Conservation (phyloP, 257 asterid species). For the Nicotiana benthamiana region DNA sequence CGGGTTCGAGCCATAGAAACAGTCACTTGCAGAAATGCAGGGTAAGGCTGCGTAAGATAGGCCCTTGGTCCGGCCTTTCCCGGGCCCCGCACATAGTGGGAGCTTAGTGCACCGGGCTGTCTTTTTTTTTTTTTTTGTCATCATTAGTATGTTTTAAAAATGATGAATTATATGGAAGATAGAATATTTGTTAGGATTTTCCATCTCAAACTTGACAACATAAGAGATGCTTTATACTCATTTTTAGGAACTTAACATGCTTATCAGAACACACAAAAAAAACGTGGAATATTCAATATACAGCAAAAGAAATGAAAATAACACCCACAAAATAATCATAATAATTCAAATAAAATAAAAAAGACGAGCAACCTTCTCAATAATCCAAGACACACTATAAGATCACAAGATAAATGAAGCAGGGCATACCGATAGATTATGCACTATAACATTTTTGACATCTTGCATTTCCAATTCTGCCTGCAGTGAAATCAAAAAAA, state of each 20-base stretch:
- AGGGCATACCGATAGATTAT: slow-evolving; percentile 74
- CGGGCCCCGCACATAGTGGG: too few relatives aligned
- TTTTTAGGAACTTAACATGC: not conserved
- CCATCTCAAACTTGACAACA: not conserved
- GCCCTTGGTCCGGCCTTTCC: too few relatives aligned
- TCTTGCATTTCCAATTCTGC: slow-evolving; percentile 97
- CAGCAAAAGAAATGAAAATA: not conserved
- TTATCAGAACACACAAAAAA: not conserved
- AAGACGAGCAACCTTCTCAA: not conserved
- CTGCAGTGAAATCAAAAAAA: slow-evolving; percentile 32
- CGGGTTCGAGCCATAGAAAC: too few relatives aligned
- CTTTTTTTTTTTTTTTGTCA: not conserved
- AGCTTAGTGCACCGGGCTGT: too few relatives aligned
- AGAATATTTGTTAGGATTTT: not conserved
- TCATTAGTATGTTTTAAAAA: not conserved
- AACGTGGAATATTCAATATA: not conserved
- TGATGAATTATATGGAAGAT: not conserved
- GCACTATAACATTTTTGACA: slow-evolving; percentile 70
- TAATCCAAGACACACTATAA: not conserved
- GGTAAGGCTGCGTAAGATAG: too few relatives aligned
- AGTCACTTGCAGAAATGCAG: too few relatives aligned
- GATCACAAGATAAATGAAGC: slow-evolving; percentile 8
- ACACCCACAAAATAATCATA: not conserved
- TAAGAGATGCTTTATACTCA: not conserved
- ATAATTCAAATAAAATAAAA: not conserved